A percentile compares a stretch with the other conserved stretches of the same genome.
These are phyloP conservation scores for Colletotrichum viniferum DNA, from an alignment of 2,329 filamentous ascomycete genomes.

Conservation along the genomic window DNA sequence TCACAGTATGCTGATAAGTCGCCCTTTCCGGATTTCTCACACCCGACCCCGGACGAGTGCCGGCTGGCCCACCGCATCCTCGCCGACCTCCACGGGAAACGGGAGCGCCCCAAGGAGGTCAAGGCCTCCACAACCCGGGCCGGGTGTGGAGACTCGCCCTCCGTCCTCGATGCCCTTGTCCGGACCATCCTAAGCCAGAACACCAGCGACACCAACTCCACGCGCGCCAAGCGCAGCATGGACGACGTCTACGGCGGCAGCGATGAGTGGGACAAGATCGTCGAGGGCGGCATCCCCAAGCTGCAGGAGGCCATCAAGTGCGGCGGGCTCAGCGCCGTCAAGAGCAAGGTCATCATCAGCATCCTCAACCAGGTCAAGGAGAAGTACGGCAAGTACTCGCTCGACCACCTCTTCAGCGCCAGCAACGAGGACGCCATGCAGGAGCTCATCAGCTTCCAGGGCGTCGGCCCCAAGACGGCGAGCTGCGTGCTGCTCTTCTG, in stretches of 20 bases:
- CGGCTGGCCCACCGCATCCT: slow-evolving; percentile 70
- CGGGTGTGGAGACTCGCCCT: slow-evolving; percentile 60
- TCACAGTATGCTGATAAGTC: slow-evolving; percentile 44
- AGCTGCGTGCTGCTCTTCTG: slow-evolving; percentile 59
- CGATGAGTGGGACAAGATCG: slow-evolving; percentile 48
- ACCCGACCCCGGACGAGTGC: slow-evolving; percentile 72
- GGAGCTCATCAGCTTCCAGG: slow-evolving; percentile 53
- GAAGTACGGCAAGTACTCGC: slow-evolving; percentile 45
- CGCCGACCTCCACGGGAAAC: slow-evolving; percentile 66
- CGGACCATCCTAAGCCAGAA: slow-evolving; percentile 59
- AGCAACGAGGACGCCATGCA: slow-evolving; percentile 52
- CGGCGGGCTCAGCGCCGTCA: slow-evolving; percentile 74
- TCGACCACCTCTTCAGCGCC: slow-evolving; percentile 52
- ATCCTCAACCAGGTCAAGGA: slow-evolving; percentile 68
- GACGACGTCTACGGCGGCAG: slow-evolving; percentile 46
- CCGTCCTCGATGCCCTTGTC: slow-evolving; percentile 56
- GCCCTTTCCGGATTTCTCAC: slow-evolving; percentile 71
- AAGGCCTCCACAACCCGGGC: slow-evolving; percentile 67
- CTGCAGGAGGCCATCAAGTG: slow-evolving; percentile 67
- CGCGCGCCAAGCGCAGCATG: slow-evolving; percentile 60
- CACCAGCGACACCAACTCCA: slow-evolving; percentile 59
- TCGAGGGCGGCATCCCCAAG: slow-evolving; percentile 39
- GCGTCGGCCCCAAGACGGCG: slow-evolving; percentile 60
- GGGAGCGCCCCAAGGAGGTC: slow-evolving; percentile 63
- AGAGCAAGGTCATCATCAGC: slow-evolving; percentile 73